These are phyloP conservation scores for Gossypium mustelinum DNA, from an alignment of 345 rosid genomes.

Conservation along the genomic window DNA sequence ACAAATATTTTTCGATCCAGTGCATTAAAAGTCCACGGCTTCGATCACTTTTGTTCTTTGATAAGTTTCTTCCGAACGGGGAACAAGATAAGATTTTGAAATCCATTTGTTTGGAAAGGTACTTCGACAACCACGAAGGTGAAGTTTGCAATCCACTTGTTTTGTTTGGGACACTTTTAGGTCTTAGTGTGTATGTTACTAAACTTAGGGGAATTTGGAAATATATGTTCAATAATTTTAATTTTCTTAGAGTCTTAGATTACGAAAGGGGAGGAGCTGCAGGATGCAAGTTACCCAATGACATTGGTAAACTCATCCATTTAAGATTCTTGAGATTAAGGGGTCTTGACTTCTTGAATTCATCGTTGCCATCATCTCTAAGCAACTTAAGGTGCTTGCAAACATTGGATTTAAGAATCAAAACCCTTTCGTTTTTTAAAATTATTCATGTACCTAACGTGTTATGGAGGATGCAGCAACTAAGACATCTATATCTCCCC, in stretches of 20 bases:
- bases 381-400: neutral
- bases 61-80: accelerated
- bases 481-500: conserved; percentile 18
- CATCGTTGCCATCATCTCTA: neutral
- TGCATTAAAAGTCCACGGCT: neutral
- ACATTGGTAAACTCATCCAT: conserved; percentile 32
- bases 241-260: conserved; percentile 31
- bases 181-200: no score
- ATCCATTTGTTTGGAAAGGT: no score
- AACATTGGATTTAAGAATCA: conserved; percentile 22
- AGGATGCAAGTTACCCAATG: conserved; percentile 4
- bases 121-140: no score
- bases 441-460: neutral
- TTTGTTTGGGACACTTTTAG: no score
- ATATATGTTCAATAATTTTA: neutral
- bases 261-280: neutral
- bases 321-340: conserved; percentile 26
- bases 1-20: neutral
- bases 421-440: no score
- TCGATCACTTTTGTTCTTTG: conserved; percentile 3
- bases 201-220: no score
- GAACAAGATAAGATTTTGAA: neutral
- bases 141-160: no score
- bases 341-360: neutral
- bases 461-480: conserved; percentile 6